phyloP scores from a whole-genome alignment of 2,329 filamentous ascomycete species.

The Cladorrhinum sp. region DNA sequence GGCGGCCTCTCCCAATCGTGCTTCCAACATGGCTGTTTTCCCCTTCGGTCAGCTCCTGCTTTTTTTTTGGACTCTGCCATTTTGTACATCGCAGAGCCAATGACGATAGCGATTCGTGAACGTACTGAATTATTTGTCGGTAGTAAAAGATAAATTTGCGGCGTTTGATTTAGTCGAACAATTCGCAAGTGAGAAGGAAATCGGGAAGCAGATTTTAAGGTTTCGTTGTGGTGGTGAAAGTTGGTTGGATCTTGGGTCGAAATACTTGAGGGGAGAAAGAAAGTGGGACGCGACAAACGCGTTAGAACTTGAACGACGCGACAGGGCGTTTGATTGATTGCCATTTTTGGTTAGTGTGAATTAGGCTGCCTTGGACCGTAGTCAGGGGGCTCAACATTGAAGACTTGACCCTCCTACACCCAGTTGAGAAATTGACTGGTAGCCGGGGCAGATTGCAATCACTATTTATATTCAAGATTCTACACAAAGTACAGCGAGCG shows the following conservation, averaged over 20 bases:
- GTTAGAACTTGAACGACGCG: conserved; percentile 22
- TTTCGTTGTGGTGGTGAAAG: conserved; percentile 1
- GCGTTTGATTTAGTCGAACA: not conserved
- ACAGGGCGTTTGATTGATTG: conserved; percentile 26
- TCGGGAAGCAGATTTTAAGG: not conserved
- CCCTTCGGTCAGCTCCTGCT: conserved; percentile 12
- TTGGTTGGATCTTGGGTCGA: conserved; percentile 6
- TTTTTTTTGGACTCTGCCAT: not conserved
- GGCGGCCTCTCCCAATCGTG: conserved; percentile 89
- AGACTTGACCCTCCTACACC: not conserved
- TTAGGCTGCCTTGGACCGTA: not conserved
- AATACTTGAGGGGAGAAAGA: conserved; percentile 18
- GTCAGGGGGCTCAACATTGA: not conserved
- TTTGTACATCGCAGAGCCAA: not conserved
- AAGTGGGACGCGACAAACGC: conserved; percentile 22
- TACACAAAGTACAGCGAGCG: no score
- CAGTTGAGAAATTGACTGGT: not conserved
- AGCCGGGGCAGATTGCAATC: not conserved
- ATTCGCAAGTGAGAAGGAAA: not conserved
- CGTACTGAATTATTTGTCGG: conserved; percentile 14
- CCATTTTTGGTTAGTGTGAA: conserved; percentile 17
- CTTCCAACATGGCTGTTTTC: conserved; percentile 62
- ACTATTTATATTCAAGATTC: not conserved
- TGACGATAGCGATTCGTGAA: not conserved
- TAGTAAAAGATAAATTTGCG: not conserved